Evolutionary conservation across 768 basidiomycete genomes (phyloP), one percentile per base, ranked within the genome.

Genomic region (Imleria badia): DNA sequence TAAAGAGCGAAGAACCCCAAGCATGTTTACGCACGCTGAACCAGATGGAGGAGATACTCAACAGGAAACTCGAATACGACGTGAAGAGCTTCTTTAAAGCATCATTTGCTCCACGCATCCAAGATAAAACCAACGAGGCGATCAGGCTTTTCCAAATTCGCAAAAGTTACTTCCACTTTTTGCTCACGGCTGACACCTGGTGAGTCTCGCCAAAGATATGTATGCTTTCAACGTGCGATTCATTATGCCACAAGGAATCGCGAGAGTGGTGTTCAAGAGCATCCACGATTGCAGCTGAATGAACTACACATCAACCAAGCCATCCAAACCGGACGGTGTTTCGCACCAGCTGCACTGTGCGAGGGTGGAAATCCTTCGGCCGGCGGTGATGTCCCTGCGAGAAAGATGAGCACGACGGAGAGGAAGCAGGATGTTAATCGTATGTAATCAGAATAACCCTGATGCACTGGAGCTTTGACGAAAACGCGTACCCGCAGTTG

Each of bases 1-100:
- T 59, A 3, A 3, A 11, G 5, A 30, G 48, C 23, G 26, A 29
- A 13, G 55, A 48, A 22, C 54, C 50, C 0, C 20, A 12, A 22
- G 20, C 5, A 8, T 59, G 54, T n/a, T 11, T 59, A 42, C 20
- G 48, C 14, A 35, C 31, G 12, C n/a, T 59, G 54, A 44, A 33
- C 6, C 29, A 23, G 11, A 58, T 58, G 56, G 34, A 54, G 3
- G 22, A 13, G 9, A 2, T 48, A 3, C 33, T 59, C 12, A 14
- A 23, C 5, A 10, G 4, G 7, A 57, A 41, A 14, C 22, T n/a
- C 36, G 14, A 39, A 1, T 17, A n/a, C 19, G 19, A 17, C 17
- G 13, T 15, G 14, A 41, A 26, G 29, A 45, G 14, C 5, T 41
- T 48, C 13, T 43, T 51, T 19, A 41, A 17, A 15, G 7, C 36